Percentiles rank a stretch among this genome's conserved stretches.
Evolutionary conservation across 495 filamentous ascomycete species (phyloP).

Genomic region (Mytilinidion resinicola): DNA sequence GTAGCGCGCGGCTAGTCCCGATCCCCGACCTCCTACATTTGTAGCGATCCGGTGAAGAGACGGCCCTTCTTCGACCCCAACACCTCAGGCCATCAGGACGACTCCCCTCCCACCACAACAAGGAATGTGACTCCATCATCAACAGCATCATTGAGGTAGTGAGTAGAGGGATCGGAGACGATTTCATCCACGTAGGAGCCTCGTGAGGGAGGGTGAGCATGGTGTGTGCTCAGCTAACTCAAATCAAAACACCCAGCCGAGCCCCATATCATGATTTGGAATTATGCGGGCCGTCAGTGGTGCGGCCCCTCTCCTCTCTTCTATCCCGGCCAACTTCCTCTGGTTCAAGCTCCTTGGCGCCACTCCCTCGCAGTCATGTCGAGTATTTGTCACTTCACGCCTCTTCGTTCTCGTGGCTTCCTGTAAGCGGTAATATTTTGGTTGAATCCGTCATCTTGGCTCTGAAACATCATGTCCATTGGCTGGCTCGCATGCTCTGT

Average conservation of each 20-base stretch:
- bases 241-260: background rate
- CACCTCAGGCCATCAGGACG: too few relatives aligned
- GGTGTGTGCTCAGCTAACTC: background rate
- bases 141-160: too few relatives aligned
- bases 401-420: conserved; percentile 8
- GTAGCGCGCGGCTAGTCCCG: too few relatives aligned
- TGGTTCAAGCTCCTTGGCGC: conserved; percentile 3
- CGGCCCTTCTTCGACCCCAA: too few relatives aligned
- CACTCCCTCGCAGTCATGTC: background rate
- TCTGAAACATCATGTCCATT: background rate
- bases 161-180: too few relatives aligned
- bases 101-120: too few relatives aligned
- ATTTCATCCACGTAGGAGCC: too few relatives aligned
- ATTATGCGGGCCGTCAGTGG: background rate
- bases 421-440: background rate
- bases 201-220: too few relatives aligned
- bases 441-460: background rate
- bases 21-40: too few relatives aligned
- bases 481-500: background rate
- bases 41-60: too few relatives aligned
- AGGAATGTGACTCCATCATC: too few relatives aligned
- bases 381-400: conserved; percentile 16
- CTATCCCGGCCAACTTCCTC: background rate
- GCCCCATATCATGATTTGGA: background rate
- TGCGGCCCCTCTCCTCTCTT: background rate